Evolutionary conservation across 371 early-diverging fungal genomes (phyloP).

Genomic region (Rhizopus microsporus): DNA sequence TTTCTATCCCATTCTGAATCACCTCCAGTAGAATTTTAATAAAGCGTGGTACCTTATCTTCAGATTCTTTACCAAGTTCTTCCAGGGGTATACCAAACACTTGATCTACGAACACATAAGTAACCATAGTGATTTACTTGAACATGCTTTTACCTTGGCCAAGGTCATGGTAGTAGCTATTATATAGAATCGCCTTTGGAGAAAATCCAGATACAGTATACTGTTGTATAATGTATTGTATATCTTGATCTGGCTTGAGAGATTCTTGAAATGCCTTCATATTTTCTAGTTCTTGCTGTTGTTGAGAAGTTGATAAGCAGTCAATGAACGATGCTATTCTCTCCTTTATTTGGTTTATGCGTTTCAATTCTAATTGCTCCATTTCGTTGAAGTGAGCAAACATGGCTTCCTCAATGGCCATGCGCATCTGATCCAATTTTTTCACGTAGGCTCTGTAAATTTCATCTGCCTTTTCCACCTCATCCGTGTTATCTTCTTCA

Average conservation of each 20-base stretch:
- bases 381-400: conserved; percentile 63
- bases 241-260: conserved; percentile 72
- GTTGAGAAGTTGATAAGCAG: conserved; percentile 56
- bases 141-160: conserved; percentile 51
- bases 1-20: conserved; percentile 33
- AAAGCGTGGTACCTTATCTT: conserved; percentile 61
- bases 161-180: conserved; percentile 65
- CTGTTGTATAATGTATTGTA: conserved; percentile 75
- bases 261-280: conserved; percentile 73
- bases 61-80: conserved; percentile 59
- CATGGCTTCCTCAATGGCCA: conserved; percentile 70
- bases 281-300: conserved; percentile 64
- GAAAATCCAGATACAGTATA: conserved; percentile 72
- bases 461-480: conserved; percentile 68
- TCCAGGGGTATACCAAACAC: conserved; percentile 77
- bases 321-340: conserved; percentile 61
- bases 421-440: conserved; percentile 66
- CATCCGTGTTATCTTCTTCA: conserved; percentile 34
- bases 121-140: not conserved
- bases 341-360: conserved; percentile 54
- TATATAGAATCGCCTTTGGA: conserved; percentile 72
- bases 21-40: conserved; percentile 42
- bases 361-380: conserved; percentile 58
- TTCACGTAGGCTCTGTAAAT: conserved; percentile 63
- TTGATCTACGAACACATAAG: conserved; percentile 51